phyloP scores from a whole-genome alignment of 306 rosid species.

The Glycine soja region DNA sequence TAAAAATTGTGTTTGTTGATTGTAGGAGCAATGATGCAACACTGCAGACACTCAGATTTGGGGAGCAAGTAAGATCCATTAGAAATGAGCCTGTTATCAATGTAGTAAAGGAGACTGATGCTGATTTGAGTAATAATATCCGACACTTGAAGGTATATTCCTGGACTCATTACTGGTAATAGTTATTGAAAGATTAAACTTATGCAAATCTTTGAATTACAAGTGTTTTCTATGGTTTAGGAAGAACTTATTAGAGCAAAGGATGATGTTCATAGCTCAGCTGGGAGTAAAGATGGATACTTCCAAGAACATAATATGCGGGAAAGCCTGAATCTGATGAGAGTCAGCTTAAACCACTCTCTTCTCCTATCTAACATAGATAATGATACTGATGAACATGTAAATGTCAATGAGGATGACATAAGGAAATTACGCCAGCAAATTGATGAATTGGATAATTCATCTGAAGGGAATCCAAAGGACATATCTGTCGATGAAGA shows the following conservation, averaged over 20 bases:
- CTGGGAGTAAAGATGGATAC: conserved; percentile 57
- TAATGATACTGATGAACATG: conserved; percentile 64
- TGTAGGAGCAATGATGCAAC: conserved; percentile 73
- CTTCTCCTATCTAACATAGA: conserved; percentile 65
- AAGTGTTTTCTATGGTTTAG: conserved; percentile 54
- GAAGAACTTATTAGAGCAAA: conserved; percentile 91
- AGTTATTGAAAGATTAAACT: conserved; percentile 38
- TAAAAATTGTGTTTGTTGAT: conserved; percentile 47
- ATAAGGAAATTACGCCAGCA: conserved; percentile 69
- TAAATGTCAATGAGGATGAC: conserved; percentile 67
- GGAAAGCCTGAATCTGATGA: conserved; percentile 82
- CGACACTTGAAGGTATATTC: conserved; percentile 82
- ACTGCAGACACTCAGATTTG: conserved; percentile 76
- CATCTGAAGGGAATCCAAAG: conserved; percentile 58
- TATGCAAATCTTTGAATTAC: conserved; percentile 35
- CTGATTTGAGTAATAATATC: conserved; percentile 80
- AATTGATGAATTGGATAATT: conserved; percentile 64
- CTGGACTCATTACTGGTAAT: conserved; percentile 22
- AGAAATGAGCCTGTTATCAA: conserved; percentile 83
- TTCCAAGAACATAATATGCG: conserved; percentile 74
- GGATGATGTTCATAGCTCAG: conserved; percentile 54
- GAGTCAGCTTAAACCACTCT: conserved; percentile 90
- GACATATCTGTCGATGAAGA: conserved; percentile 52
- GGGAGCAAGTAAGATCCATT: conserved; percentile 70
- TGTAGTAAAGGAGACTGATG: conserved; percentile 76